Evolutionary conservation across 129 eudicot species (phyloP).

Genomic region (Helianthus annuus): HanXRQr2.0-SUNRISE NC_035434.2:158974653-158975152

Average conservation of each 20-base stretch:
- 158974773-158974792: constrained; percentile 71
- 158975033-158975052: constrained; percentile 85
- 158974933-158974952: constrained; percentile 12
- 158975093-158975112: constrained; percentile 98
- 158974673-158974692: constrained; percentile 75
- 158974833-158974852: constrained; percentile 68
- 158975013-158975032: constrained; percentile 84
- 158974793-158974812: constrained; percentile 75
- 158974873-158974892: constrained; percentile 58
- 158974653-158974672: constrained; percentile 66
- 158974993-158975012: constrained; percentile 67
- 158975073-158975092: constrained; percentile 74
- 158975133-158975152: constrained; percentile 72
- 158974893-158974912: constrained; percentile 50
- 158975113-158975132: constrained; percentile 81
- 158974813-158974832: constrained; percentile 79
- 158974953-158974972: neutral
- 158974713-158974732: constrained; percentile 65
- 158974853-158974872: constrained; percentile 70
- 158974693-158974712: constrained; percentile 80
- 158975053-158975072: constrained; percentile 86
- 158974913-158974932: constrained; percentile 19
- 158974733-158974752: constrained; percentile 72
- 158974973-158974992: constrained; percentile 80
- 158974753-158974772: constrained; percentile 58